These are phyloP conservation scores for Paralagenidium karlingii DNA, from an alignment of 352 stramenopile genomes.

Conservation along the genomic window DNA sequence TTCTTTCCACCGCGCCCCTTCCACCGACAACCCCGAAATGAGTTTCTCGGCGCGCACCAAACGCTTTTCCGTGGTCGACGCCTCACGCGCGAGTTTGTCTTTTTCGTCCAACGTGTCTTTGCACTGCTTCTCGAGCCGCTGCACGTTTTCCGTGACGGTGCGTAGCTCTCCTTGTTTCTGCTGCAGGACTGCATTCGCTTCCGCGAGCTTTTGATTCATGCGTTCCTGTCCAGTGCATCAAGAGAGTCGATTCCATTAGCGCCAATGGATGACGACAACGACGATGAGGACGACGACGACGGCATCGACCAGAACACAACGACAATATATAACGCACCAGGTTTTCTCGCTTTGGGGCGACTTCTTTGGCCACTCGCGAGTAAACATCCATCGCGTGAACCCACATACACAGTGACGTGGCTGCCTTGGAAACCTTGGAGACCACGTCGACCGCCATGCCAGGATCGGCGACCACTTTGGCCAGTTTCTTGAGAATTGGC, in stretches of 20 bases:
- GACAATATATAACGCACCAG: constrained; percentile 30
- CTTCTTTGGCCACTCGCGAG: constrained; percentile 89
- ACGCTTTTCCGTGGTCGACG: constrained; percentile 78
- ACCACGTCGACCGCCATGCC: constrained; percentile 87
- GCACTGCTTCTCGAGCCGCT: constrained; percentile 80
- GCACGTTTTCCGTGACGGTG: constrained; percentile 85
- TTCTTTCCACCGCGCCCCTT: constrained; percentile 89
- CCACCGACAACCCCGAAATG: constrained; percentile 80
- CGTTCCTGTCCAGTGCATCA: too few species aligned
- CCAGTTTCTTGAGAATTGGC: constrained; percentile 82
- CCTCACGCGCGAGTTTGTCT: constrained; percentile 79
- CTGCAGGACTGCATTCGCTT: constrained; percentile 76
- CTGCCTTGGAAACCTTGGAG: constrained; percentile 86
- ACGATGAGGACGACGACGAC: too few species aligned
- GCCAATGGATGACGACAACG: background rate
- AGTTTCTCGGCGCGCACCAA: constrained; percentile 86
- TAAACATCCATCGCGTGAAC: constrained; percentile 94
- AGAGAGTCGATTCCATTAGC: background rate
- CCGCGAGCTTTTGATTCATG: constrained; percentile 85
- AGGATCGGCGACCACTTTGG: constrained; percentile 64
- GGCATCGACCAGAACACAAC: background rate
- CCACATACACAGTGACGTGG: constrained; percentile 88
- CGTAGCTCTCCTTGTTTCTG: constrained; percentile 85
- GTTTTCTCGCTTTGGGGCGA: constrained; percentile 86
- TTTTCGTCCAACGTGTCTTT: constrained; percentile 88